Evolutionary conservation across 257 asterid genomes (phyloP).

Genomic region (Solanum habrochaites): DNA sequence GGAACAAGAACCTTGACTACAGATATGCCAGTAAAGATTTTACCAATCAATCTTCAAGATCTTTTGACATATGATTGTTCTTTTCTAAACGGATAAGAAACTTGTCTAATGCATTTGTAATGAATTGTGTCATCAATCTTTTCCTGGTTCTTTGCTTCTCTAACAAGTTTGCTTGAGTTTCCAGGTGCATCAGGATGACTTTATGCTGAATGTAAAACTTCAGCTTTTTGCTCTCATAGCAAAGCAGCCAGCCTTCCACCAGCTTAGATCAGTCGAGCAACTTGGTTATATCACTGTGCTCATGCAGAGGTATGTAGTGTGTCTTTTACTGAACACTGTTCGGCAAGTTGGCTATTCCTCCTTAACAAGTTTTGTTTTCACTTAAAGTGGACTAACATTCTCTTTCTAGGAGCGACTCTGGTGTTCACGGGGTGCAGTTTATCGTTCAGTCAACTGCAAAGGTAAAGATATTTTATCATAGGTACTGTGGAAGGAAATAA

Average conservation of each 20-base stretch:
- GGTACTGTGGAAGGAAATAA: neutral
- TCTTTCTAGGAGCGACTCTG: constrained; percentile 64
- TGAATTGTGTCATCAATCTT: neutral
- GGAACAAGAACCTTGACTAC: neutral
- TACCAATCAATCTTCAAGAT: neutral
- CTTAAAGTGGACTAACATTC: neutral
- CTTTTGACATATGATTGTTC: neutral
- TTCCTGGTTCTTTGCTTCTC: neutral
- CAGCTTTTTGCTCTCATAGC: constrained; percentile 88
- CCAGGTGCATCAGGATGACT: constrained; percentile 93
- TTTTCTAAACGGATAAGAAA: neutral
- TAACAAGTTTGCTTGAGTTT: neutral
- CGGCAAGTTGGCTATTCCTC: neutral
- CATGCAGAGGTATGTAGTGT: constrained; percentile 58
- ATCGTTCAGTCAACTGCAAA: constrained; percentile 83
- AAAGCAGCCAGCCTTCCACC: constrained; percentile 94
- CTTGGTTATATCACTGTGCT: constrained; percentile 94
- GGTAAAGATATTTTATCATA: constrained; percentile 23
- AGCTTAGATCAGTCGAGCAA: constrained; percentile 99
- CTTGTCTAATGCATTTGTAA: neutral
- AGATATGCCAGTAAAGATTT: neutral
- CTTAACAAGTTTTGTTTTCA: neutral
- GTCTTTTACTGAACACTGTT: neutral
- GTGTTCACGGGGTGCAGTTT: constrained; percentile 87
- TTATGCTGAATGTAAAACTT: constrained; percentile 63